Evolutionary conservation across 352 stramenopile genomes (phyloP).

Genomic region (Globisporangium splendens): DNA sequence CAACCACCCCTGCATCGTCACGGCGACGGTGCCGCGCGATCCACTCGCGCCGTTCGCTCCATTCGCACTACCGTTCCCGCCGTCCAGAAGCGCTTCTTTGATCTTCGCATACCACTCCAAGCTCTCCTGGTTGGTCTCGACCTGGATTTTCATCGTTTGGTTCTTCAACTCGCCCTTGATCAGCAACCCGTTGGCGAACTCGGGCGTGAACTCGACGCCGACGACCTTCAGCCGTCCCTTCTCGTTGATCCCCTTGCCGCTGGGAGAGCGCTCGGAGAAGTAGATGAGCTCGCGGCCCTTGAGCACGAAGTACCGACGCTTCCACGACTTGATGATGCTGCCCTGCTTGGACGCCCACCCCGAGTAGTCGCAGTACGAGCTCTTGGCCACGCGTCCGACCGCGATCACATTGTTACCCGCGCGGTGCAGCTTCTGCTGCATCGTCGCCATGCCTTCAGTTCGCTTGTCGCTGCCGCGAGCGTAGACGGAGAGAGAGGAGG

Average conservation of each 20-base stretch:
- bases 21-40: constrained; percentile 5
- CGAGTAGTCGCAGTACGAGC: constrained; percentile 71
- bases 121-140: constrained; percentile 60
- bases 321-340: constrained; percentile 81
- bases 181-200: constrained; percentile 61
- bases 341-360: constrained; percentile 82
- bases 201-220: constrained; percentile 60
- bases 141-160: constrained; percentile 63
- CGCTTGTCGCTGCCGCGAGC: not conserved
- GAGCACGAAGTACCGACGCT: constrained; percentile 82
- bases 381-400: constrained; percentile 37
- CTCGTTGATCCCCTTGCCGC: constrained; percentile 71
- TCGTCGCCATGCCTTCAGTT: not conserved
- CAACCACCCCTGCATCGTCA: constrained; percentile 72
- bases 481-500: not conserved
- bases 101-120: constrained; percentile 62
- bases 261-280: constrained; percentile 62
- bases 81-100: constrained; percentile 28
- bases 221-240: constrained; percentile 63
- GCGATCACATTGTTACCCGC: constrained; percentile 45
- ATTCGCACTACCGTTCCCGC: constrained; percentile 5
- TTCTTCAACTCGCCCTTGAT: constrained; percentile 69
- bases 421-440: constrained; percentile 11
- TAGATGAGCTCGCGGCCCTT: constrained; percentile 77
- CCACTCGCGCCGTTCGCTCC: constrained; percentile 7